Evolutionary conservation across 768 basidiomycete genomes (phyloP).

Genomic region (Leccinum longicurvipes): DNA sequence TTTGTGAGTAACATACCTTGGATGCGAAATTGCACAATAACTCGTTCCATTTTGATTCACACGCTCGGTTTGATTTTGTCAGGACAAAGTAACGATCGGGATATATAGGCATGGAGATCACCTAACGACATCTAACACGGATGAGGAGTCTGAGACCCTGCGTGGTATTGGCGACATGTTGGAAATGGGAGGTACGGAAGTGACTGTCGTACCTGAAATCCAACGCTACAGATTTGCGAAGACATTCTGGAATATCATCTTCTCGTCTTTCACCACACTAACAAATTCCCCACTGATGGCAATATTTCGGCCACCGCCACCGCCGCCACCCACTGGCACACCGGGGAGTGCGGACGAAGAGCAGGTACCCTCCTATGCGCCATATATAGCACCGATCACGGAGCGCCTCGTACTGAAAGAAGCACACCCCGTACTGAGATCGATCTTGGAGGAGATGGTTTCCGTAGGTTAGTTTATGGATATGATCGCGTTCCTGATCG

Average conservation of each 20-base stretch:
- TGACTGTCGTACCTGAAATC: constrained; percentile 53
- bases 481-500: not conserved
- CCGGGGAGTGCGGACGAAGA: constrained; percentile 1
- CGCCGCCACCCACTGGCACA: not conserved
- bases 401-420: constrained; percentile 40
- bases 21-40: not conserved
- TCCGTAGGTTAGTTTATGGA: constrained; percentile 33
- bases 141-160: constrained; percentile 41
- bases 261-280: constrained; percentile 52
- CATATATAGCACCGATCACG: constrained; percentile 40
- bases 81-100: constrained; percentile 49
- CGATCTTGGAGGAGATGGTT: constrained; percentile 44
- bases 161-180: constrained; percentile 46
- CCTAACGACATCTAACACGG: constrained; percentile 38
- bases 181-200: constrained; percentile 44
- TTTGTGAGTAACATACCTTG: constrained; percentile 41
- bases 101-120: constrained; percentile 48
- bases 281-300: constrained; percentile 47
- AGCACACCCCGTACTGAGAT: constrained; percentile 47
- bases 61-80: not conserved
- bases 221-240: constrained; percentile 60
- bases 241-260: constrained; percentile 62
- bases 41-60: not conserved
- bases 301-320: constrained; percentile 47
- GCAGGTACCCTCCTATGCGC: constrained; percentile 34